Evolutionary conservation across 1,284 basidiomycete species (phyloP), one percentile per base, ranked within the genome.

Genomic region (Flammula alnicola): DNA sequence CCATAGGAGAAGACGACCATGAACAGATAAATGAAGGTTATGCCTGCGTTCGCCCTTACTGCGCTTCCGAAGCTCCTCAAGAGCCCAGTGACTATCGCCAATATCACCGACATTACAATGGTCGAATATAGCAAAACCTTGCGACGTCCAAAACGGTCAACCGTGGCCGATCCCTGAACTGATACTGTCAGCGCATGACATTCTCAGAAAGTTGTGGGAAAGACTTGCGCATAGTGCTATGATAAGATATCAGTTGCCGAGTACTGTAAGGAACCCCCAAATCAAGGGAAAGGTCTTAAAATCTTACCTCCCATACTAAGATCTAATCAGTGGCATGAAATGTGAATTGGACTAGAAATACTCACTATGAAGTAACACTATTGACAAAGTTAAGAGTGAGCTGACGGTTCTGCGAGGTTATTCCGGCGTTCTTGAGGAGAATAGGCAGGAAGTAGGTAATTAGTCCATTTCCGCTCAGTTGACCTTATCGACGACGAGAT

Each of bases 1-100:
- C 79, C 79, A 56, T 78, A 78, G 4, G 75, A 77, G 57, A 74
- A 79, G 16, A 77, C 63, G 10, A 77, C 75, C 75, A 77, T 77
- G 65, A 77, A 77, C 35, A 78, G 57, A 59, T 72, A 77, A 29
- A 77, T 72, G 51, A 76, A 77, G 0, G 71, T 67, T 26, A 79
- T 77, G 2, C 75, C 76, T 1, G 76, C 74, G 52, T 71, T 77
- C 10, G 74, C 63, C 22, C 69, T 65, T 3, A 61, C 62, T 2
- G 59, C 55, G 44, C 60, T 68, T 5, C 64, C 64, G 17, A 60
- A 58, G 4, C 60, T 53, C 48, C 75, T 72, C 16, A 78, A 66
- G n/a, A 78, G 61, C 3, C 71, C 76, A 14, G 71, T 70, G 20
- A 76, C 70, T 27, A 77, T 74, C 1, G 73, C 73, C 12, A 78